Conservation (phyloP, 225 moss, liverwort and hornwort genomes). For the Marchantia paleacea region DNA sequence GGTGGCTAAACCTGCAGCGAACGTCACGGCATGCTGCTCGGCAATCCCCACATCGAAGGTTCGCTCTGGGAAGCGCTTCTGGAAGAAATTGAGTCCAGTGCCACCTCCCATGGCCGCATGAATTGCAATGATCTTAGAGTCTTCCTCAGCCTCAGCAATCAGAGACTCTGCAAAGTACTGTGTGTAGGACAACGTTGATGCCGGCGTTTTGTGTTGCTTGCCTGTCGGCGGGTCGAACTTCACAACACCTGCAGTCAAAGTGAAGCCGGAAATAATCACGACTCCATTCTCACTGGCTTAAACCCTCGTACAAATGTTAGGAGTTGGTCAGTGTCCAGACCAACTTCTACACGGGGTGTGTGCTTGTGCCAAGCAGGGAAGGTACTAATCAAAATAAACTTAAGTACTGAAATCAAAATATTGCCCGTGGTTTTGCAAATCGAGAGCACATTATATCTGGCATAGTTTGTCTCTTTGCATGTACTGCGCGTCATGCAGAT, state of each 20-base stretch:
- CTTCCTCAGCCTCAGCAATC: slow-evolving; percentile 49
- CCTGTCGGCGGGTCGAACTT: slow-evolving; percentile 48
- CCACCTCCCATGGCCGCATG: slow-evolving; percentile 54
- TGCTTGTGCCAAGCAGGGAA: neutral
- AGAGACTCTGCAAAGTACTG: slow-evolving; percentile 45
- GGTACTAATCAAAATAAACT: neutral
- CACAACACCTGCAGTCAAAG: slow-evolving; percentile 33
- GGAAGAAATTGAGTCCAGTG: slow-evolving; percentile 44
- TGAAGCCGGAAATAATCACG: neutral
- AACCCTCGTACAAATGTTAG: no score
- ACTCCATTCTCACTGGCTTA: neutral
- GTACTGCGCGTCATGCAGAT: no score
- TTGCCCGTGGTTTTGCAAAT: no score
- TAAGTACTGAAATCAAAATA: neutral
- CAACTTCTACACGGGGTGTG: neutral
- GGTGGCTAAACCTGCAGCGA: slow-evolving; percentile 45
- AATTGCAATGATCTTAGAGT: slow-evolving; percentile 35
- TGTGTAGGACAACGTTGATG: slow-evolving; percentile 37
- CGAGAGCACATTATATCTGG: no score
- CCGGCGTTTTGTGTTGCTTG: slow-evolving; percentile 36
- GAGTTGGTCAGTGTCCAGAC: neutral
- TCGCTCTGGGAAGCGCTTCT: slow-evolving; percentile 46
- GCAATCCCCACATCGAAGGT: slow-evolving; percentile 50
- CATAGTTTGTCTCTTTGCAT: no score
- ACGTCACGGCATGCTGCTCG: slow-evolving; percentile 50